phyloP scores from a whole-genome alignment of 352 stramenopile genomes.

The Phytopythium kandeliae region DNA sequence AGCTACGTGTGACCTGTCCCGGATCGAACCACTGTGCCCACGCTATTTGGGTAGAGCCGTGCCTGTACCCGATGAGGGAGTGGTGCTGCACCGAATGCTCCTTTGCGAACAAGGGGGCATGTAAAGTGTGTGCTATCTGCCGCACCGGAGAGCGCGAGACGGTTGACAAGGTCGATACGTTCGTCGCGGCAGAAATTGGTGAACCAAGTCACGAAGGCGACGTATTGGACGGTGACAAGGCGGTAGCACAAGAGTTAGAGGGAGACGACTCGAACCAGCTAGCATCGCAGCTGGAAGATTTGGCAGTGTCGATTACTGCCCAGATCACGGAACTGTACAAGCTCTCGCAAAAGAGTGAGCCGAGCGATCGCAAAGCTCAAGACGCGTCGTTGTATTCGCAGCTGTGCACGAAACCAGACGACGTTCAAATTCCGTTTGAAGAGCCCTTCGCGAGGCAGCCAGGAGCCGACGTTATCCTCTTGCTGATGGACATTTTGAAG shows the following conservation, averaged over 20 bases:
- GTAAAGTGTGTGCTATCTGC: constrained; percentile 48
- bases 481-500: constrained; percentile 48
- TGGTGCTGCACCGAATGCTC: constrained; percentile 63
- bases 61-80: constrained; percentile 56
- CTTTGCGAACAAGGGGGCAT: constrained; percentile 64
- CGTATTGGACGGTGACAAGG: neutral
- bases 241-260: neutral
- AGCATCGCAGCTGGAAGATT: constrained; percentile 5
- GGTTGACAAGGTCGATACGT: neutral
- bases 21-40: constrained; percentile 79
- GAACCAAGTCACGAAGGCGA: neutral
- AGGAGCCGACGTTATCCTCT: constrained; percentile 37
- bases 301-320: constrained; percentile 18
- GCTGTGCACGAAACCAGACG: neutral
- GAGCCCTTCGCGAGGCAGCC: constrained; percentile 75
- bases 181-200: neutral
- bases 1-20: constrained; percentile 57
- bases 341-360: constrained; percentile 9
- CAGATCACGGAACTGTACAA: constrained; percentile 30
- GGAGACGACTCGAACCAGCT: neutral
- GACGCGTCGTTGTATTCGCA: constrained; percentile 5
- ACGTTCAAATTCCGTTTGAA: constrained; percentile 41
- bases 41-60: constrained; percentile 77
- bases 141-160: constrained; percentile 19
- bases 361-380: neutral